A percentile compares a stretch with the other conserved stretches of the same genome.
These are phyloP conservation scores for Brachypodium distachyon DNA, from an alignment of 202 grass and related monocot genomes.

Conservation along the genomic window DNA sequence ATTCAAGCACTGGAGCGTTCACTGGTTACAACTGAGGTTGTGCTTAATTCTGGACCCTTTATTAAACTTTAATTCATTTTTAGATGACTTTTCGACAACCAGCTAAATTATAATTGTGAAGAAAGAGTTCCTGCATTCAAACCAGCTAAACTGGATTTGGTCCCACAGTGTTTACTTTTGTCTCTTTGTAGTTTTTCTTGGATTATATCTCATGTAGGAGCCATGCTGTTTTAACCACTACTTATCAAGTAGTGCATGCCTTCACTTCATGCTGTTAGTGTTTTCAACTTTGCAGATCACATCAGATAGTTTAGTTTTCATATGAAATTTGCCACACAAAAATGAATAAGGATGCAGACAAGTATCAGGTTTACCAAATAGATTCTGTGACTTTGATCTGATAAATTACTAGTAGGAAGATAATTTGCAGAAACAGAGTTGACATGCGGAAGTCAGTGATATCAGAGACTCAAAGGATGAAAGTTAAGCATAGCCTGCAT, in stretches of 20 bases:
- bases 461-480: background rate
- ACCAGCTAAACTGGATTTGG: background rate
- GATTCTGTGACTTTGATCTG: background rate
- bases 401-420: background rate
- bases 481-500: background rate
- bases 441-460: background rate
- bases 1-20: slow-evolving; percentile 50
- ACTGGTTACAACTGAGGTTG: slow-evolving; percentile 39
- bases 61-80: background rate
- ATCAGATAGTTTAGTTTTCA: background rate
- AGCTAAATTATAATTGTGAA: background rate
- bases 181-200: background rate
- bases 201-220: background rate
- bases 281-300: background rate
- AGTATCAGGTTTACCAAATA: background rate
- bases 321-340: background rate
- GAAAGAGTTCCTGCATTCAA: background rate
- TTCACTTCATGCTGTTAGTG: background rate
- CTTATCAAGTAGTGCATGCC: background rate
- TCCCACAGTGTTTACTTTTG: background rate
- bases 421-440: background rate
- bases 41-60: background rate
- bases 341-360: background rate
- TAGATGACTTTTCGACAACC: background rate
- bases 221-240: background rate